Evolutionary conservation across 352 stramenopile species (phyloP), one percentile per base, ranked within the genome.

Genomic region (Phytophthora chlamydospora): DNA sequence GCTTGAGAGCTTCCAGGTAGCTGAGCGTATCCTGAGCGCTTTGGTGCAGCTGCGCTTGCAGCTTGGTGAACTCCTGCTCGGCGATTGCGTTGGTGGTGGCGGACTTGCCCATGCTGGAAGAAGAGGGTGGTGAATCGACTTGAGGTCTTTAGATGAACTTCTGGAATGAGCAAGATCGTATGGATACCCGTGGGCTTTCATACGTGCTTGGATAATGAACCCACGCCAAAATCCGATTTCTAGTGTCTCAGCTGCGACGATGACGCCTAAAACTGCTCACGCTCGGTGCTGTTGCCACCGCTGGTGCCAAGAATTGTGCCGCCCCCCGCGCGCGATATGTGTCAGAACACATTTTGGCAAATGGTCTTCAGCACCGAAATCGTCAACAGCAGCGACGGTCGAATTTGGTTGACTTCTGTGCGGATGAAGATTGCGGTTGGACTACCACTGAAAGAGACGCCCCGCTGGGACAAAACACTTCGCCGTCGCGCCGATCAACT

Each of bases 1-100:
- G 60, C 48, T 74, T 74, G 4, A 71, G 48, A 11, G 54, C 48
- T 21, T 74, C 66, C 33, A 74, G 24, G 39, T 71, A 74, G 4
- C 33, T 54, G 33, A 52, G 2, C 0, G 43, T 46, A 17, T 64
- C 50, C 2, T 71, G 55, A 0, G 47, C 55, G 38, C 61, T 65
- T 58, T 75, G 66, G 29, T 71, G 58, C 31, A 75, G 39, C 12
- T 64, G 66, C 13, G 61, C 41, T 21, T 67, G 61, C 29, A 75
- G 45, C 33, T 71, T 75, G 16, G 56, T 61, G 31, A 64, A 57
- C 24, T 71, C 61, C 24, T 75, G 61, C 34, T 71, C 43, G 4
- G 41, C 27, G 9, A 64, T 21, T 21, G 48, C 29, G n/a, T 47
- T 55, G 19, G 24, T 51, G 39, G 34, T 36, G 14, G 27, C 27